phyloP scores from a whole-genome alignment of 2,329 filamentous ascomycete species.

The Alternaria metachromatica region DNA sequence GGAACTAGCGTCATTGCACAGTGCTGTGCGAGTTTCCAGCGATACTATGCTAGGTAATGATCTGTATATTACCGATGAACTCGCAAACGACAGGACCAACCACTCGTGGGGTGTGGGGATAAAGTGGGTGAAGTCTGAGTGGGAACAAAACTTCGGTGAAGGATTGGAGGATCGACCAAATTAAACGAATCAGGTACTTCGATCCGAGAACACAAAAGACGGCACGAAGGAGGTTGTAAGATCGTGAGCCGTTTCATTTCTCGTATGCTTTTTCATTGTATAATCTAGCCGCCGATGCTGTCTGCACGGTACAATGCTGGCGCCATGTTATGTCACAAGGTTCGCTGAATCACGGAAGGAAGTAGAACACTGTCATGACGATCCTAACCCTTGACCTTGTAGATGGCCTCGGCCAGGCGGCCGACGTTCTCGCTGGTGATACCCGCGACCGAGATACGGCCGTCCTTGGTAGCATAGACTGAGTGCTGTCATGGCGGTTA shows the following conservation, averaged over 20 bases:
- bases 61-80: slow-evolving; percentile 9
- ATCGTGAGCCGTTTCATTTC: slow-evolving; percentile 12
- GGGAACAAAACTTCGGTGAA: slow-evolving; percentile 3
- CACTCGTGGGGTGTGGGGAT: slow-evolving; percentile 14
- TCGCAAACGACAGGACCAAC: slow-evolving; percentile 8
- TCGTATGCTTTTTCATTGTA: slow-evolving; percentile 12
- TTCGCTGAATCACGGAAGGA: slow-evolving; percentile 12
- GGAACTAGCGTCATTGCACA: slow-evolving; percentile 2
- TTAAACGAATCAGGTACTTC: background rate
- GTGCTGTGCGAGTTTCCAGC: slow-evolving; percentile 8
- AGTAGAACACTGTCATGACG: slow-evolving; percentile 6
- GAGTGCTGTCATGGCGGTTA: slow-evolving; percentile 66
- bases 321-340: slow-evolving; percentile 12
- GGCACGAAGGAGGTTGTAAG: background rate
- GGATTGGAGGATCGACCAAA: background rate
- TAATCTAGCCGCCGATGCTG: slow-evolving; percentile 19
- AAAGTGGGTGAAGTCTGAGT: slow-evolving; percentile 3
- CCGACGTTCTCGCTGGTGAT: slow-evolving; percentile 82
- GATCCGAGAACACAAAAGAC: background rate
- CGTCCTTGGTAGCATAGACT: slow-evolving; percentile 95
- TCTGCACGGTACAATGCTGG: slow-evolving; percentile 20
- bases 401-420: slow-evolving; percentile 82
- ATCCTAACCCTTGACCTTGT: slow-evolving; percentile 73
- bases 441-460: slow-evolving; percentile 83
- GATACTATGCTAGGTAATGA: slow-evolving; percentile 18